Percentiles rank a stretch among this genome's conserved stretches.
phyloP scores from a whole-genome alignment of 257 asterid species.

The Eucommia ulmoides region DNA sequence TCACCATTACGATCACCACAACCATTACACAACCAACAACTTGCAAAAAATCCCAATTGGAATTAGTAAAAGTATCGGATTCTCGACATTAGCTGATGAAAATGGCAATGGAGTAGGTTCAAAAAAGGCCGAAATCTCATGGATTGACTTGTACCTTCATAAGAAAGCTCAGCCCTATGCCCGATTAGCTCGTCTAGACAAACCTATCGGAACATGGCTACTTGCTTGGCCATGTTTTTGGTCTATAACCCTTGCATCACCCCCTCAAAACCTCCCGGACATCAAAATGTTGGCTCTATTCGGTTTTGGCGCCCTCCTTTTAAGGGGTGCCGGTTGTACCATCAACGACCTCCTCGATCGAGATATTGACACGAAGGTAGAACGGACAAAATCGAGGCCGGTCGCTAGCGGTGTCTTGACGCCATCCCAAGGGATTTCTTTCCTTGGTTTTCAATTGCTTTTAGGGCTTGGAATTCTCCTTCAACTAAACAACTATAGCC shows the following conservation, averaged over 20 bases:
- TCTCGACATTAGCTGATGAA: neutral
- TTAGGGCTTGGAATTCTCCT: slow-evolving; percentile 82
- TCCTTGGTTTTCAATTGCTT: slow-evolving; percentile 81
- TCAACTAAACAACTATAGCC: slow-evolving; percentile 73
- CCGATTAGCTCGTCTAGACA: slow-evolving; percentile 74
- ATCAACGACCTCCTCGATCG: slow-evolving; percentile 80
- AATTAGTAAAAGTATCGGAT: neutral
- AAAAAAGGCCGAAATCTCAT: slow-evolving; percentile 23
- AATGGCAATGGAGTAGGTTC: neutral
- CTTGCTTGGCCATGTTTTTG: slow-evolving; percentile 98
- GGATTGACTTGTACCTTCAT: slow-evolving; percentile 77
- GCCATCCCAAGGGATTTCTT: slow-evolving; percentile 71
- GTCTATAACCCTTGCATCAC: slow-evolving; percentile 82
- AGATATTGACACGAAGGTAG: slow-evolving; percentile 85
- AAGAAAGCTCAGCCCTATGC: slow-evolving; percentile 52
- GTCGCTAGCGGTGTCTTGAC: slow-evolving; percentile 76
- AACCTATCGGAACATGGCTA: slow-evolving; percentile 91
- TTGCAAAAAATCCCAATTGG: neutral
- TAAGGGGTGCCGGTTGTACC: slow-evolving; percentile 97
- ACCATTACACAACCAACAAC: neutral
- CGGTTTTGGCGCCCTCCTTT: slow-evolving; percentile 74
- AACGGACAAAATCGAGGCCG: slow-evolving; percentile 83
- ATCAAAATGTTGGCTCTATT: slow-evolving; percentile 72
- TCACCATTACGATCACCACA: neutral
- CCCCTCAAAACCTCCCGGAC: slow-evolving; percentile 78